Conservation (phyloP, 345 rosid genomes). For the Acer saccharum region DNA sequence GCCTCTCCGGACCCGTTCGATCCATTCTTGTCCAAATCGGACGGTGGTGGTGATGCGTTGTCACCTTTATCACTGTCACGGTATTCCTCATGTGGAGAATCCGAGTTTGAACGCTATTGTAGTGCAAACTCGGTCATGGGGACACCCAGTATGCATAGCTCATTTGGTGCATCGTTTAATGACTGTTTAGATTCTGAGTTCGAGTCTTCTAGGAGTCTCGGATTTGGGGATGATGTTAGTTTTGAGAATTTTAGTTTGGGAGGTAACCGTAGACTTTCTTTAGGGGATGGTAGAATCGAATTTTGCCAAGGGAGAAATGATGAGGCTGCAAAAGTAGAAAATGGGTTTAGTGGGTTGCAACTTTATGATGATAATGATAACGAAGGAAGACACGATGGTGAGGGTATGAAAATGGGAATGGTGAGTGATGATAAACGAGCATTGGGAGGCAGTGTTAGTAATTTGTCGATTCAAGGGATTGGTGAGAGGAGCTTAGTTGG, state of each 20-base stretch:
- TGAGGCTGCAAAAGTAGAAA: slow-evolving; percentile 9
- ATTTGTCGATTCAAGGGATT: slow-evolving; percentile 18
- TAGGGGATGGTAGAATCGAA: slow-evolving; percentile 30
- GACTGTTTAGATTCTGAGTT: slow-evolving; percentile 70
- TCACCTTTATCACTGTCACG: slow-evolving; percentile 50
- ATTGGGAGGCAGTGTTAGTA: slow-evolving; percentile 19
- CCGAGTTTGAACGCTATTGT: slow-evolving; percentile 78
- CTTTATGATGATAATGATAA: slow-evolving; percentile 3
- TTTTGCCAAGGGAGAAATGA: slow-evolving; percentile 26
- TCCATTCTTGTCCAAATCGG: slow-evolving; percentile 37
- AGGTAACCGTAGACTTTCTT: slow-evolving; percentile 34
- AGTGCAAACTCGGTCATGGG: slow-evolving; percentile 85
- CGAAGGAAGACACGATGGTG: slow-evolving; percentile 4
- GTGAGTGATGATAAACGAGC: slow-evolving; percentile 1
- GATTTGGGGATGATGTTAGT: slow-evolving; percentile 44
- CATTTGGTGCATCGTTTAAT: slow-evolving; percentile 41
- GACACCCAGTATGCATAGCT: slow-evolving; percentile 73
- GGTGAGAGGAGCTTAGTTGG: slow-evolving; percentile 17
- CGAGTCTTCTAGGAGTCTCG: slow-evolving; percentile 50
- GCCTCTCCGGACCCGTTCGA: slow-evolving; percentile 53
- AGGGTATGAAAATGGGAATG: neutral
- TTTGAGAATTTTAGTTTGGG: slow-evolving; percentile 72
- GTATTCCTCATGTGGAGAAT: slow-evolving; percentile 84
- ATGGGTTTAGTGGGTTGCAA: slow-evolving; percentile 12
- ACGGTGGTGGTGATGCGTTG: slow-evolving; percentile 42